A percentile compares a stretch with the other conserved stretches of the same genome.
Conservation (phyloP, 2,329 filamentous ascomycete species). For the Calonectria ilicicola region DNA sequence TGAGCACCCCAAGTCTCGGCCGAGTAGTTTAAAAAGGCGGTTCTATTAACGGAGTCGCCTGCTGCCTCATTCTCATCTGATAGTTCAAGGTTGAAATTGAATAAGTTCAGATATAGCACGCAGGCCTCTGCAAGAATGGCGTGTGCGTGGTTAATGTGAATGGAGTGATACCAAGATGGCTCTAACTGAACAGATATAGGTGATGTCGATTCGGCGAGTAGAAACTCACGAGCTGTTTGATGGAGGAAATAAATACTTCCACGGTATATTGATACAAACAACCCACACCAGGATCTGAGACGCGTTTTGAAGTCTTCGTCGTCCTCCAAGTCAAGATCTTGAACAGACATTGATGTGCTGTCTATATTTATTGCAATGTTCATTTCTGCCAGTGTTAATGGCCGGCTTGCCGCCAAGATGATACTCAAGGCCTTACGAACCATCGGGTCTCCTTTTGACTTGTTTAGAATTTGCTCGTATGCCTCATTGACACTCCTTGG, state of each 20-base stretch:
- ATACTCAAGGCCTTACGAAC: conserved; percentile 26
- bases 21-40: background rate
- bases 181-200: background rate
- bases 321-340: too few species aligned
- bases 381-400: conserved; percentile 44
- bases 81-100: background rate
- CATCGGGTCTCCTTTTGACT: background rate
- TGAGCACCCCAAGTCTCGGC: background rate
- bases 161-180: conserved; percentile 34
- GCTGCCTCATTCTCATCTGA: background rate
- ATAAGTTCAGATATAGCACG: background rate
- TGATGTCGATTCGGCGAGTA: conserved; percentile 30
- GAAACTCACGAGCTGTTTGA: conserved; percentile 7
- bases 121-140: conserved; percentile 27
- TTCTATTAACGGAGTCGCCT: too few species aligned
- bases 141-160: conserved; percentile 34
- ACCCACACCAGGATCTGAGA: too few species aligned
- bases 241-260: too few species aligned
- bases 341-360: background rate
- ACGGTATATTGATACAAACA: too few species aligned
- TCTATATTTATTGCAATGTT: conserved; percentile 39
- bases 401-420: conserved; percentile 33
- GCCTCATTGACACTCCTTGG: conserved; percentile 46
- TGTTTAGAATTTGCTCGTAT: conserved; percentile 34
- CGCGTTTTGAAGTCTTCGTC: too few species aligned